phyloP scores from a whole-genome alignment of 2,329 filamentous ascomycete genomes.

The Arthrobotrys sinensis region DNA sequence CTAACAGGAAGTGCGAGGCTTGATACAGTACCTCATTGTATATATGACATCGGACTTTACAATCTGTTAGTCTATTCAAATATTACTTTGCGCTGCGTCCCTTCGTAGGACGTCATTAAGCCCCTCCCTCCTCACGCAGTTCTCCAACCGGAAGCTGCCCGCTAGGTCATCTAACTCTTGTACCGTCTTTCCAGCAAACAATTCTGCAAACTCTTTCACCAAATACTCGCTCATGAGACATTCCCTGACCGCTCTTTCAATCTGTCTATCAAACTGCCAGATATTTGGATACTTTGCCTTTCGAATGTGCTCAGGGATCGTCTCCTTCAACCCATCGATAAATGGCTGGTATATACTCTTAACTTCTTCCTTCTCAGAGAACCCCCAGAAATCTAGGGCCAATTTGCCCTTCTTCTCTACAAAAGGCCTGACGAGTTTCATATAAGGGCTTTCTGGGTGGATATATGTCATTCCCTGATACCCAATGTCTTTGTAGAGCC shows the following conservation, averaged over 20 bases:
- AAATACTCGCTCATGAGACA: slow-evolving; percentile 71
- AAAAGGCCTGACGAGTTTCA: slow-evolving; percentile 70
- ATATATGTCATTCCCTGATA: slow-evolving; percentile 71
- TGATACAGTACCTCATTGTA: too few species aligned
- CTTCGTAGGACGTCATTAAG: slow-evolving; percentile 68
- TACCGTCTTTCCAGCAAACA: slow-evolving; percentile 71
- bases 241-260: slow-evolving; percentile 69
- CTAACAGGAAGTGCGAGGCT: too few species aligned
- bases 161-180: slow-evolving; percentile 72
- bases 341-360: slow-evolving; percentile 66
- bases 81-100: slow-evolving; percentile 39
- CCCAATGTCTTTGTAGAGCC: slow-evolving; percentile 75
- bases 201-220: slow-evolving; percentile 72
- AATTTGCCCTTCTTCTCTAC: slow-evolving; percentile 73
- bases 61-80: not conserved
- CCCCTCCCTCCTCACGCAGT: slow-evolving; percentile 71
- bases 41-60: not conserved
- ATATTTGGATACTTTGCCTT: slow-evolving; percentile 64
- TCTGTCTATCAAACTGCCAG: slow-evolving; percentile 64
- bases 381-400: slow-evolving; percentile 74
- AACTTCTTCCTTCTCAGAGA: slow-evolving; percentile 65
- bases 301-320: slow-evolving; percentile 62
- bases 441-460: slow-evolving; percentile 62
- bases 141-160: slow-evolving; percentile 72
- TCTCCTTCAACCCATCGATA: slow-evolving; percentile 63